These are phyloP conservation scores for Erucastrum elatum DNA, from an alignment of 345 rosid genomes.

Conservation along the genomic window DNA sequence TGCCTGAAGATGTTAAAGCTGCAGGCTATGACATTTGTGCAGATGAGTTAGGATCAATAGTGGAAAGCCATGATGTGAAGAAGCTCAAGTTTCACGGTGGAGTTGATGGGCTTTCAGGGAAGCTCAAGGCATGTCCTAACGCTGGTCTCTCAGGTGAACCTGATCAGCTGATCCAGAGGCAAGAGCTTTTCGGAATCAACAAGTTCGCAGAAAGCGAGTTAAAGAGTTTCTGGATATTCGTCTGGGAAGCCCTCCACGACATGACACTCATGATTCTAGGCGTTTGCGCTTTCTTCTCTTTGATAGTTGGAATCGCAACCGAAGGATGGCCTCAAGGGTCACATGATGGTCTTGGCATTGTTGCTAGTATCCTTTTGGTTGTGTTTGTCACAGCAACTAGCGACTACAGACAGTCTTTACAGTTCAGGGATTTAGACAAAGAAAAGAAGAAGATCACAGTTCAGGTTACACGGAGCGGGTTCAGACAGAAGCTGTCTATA, in stretches of 20 bases:
- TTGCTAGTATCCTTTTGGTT: conserved; percentile 76
- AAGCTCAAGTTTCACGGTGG: conserved; percentile 77
- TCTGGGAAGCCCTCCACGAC: conserved; percentile 96
- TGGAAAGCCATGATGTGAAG: conserved; percentile 77
- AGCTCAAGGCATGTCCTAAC: conserved; percentile 57
- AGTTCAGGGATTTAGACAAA: conserved; percentile 80
- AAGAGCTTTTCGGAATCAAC: conserved; percentile 76
- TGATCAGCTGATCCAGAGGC: conserved; percentile 47
- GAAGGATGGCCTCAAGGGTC: conserved; percentile 98
- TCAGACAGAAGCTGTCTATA: conserved; percentile 83
- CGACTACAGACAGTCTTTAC: conserved; percentile 91
- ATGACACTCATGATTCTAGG: conserved; percentile 94
- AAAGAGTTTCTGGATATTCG: conserved; percentile 68
- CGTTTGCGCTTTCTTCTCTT: conserved; percentile 78
- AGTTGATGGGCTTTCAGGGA: conserved; percentile 63
- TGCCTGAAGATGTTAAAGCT: conserved; percentile 68
- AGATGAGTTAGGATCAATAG: conserved; percentile 84
- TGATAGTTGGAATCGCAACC: conserved; percentile 77
- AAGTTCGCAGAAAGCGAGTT: conserved; percentile 72
- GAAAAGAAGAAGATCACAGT: conserved; percentile 84
- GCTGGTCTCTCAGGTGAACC: conserved; percentile 53
- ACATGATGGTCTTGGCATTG: conserved; percentile 94
- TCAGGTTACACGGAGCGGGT: conserved; percentile 79
- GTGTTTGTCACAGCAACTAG: conserved; percentile 89
- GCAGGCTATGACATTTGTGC: conserved; percentile 85